Evolutionary conservation across 176 grass and related monocot species (phyloP), one percentile per base, ranked within the genome.

Genomic region (Bolboschoenus planiculmis): DNA sequence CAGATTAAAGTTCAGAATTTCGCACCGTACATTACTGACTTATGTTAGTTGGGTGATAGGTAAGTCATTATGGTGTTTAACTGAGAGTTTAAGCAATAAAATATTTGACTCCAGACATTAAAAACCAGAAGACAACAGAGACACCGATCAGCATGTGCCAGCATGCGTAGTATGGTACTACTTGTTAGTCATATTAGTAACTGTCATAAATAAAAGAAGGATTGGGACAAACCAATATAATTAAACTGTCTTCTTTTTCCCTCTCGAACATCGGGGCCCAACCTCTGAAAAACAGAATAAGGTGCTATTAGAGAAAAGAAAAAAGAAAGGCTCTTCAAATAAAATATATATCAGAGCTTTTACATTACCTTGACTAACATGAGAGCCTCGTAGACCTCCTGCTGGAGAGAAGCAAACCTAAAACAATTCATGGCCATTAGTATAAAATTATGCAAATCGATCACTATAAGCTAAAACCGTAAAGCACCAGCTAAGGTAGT

Each of bases 181-280:
- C 34, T 20, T 51, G 44, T 11, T 26, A 23, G 44, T 76, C 43
- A 76, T 76, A 78, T 48, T 27, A 20, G 23, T 30, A 60, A 80
- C 26, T 79, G 56, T 43, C 23, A 20, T 5, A 29, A 58, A 60
- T 37, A 80, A 85, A 26, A 4, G 64, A 71, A 84, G 1, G 14
- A 77, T 31, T 78, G 16, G 65, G 59, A 34, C 83, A 47, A 63
- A 98, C 92, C 95, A 0, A 98, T 98, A 51, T 98, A 95, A 85
- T 93, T 98, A 74, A 88, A 98, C 76, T 98, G 95, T 33, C 95
- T 95, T 83, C 95, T 95, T 51, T 15, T 95, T 83, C 95, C 95
- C 75, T 98, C 95, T 48, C 88, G 63, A 35, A 98, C 95, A 63
- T 98, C 95, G 23, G 90, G 84, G 1, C 92, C 95, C 59, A 95